These are phyloP conservation scores for Fusarium robinianum DNA, from an alignment of 2,329 filamentous ascomycete genomes.

Conservation along the genomic window DNA sequence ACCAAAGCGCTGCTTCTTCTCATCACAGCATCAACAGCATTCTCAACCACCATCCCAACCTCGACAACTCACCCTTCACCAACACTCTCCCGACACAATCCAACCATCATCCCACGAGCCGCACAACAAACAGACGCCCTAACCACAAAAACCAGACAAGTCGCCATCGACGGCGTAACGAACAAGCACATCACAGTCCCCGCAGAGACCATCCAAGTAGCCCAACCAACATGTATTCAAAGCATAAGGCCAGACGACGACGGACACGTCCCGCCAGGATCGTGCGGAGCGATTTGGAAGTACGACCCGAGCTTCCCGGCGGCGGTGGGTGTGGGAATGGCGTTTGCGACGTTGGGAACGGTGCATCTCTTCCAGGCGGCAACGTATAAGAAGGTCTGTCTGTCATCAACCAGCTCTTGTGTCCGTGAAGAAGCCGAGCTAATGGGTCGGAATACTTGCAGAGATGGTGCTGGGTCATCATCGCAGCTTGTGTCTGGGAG, in stretches of 20 bases:
- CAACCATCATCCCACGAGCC: constrained; percentile 12
- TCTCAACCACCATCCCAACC: constrained; percentile 9
- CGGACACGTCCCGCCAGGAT: constrained; percentile 41
- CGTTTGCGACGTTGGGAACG: constrained; percentile 31
- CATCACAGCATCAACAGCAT: constrained; percentile 7
- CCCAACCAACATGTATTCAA: constrained; percentile 44
- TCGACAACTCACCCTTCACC: constrained; percentile 1
- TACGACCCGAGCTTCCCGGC: constrained; percentile 42
- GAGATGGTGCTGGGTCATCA: constrained; percentile 44
- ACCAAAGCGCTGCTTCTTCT: constrained; percentile 22
- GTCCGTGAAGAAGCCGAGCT: neutral
- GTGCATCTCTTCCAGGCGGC: constrained; percentile 31
- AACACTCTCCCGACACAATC: neutral
- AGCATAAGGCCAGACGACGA: constrained; percentile 42
- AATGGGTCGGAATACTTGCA: neutral
- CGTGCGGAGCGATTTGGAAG: constrained; percentile 39
- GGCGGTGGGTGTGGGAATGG: constrained; percentile 34
- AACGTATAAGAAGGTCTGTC: constrained; percentile 30
- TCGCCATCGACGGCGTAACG: constrained; percentile 29
- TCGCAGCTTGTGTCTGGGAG: constrained; percentile 42
- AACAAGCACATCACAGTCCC: constrained; percentile 30
- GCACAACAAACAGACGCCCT: constrained; percentile 12
- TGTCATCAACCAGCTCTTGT: constrained; percentile 18
- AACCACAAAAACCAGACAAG: constrained; percentile 35
- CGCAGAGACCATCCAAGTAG: constrained; percentile 40